Conservation (phyloP, 176 grass and related monocot genomes). For the Aegilops bicornis region DNA sequence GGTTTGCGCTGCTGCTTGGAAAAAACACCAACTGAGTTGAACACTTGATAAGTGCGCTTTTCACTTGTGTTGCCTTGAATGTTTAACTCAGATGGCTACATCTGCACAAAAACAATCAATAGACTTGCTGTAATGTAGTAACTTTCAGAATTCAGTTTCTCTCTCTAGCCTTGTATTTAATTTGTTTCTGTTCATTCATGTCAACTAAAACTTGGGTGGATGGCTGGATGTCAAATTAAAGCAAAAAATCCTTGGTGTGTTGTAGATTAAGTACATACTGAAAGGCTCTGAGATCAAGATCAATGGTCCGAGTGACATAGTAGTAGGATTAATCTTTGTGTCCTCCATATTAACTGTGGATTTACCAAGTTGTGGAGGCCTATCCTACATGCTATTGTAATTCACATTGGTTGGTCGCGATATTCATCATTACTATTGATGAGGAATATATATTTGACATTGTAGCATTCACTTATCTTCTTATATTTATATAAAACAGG, state of each 20-base stretch:
- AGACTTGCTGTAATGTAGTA: not conserved
- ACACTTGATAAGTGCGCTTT: not conserved
- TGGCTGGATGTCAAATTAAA: not conserved
- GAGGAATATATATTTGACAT: not conserved
- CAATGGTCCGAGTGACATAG: not conserved
- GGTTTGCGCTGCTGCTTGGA: not conserved
- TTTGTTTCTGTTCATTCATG: too few species aligned
- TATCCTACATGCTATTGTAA: not conserved
- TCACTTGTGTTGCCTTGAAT: not conserved
- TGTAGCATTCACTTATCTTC: not conserved
- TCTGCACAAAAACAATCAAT: not conserved
- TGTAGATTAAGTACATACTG: not conserved
- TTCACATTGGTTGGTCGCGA: not conserved
- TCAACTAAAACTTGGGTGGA: too few species aligned
- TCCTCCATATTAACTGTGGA: not conserved
- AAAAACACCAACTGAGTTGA: not conserved
- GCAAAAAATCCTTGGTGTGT: not conserved
- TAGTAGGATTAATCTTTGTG: not conserved
- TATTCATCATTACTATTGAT: not conserved
- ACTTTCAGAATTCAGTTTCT: too few species aligned
- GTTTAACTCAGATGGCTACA: not conserved
- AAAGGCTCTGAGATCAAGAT: not conserved
- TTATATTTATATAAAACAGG: constrained; percentile 35
- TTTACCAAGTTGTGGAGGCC: not conserved
- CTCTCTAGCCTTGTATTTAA: not conserved